Base-by-base conservation (phyloP, 2,329 filamentous ascomycete genomes). In the Fusarium fracticaudum region DNA sequence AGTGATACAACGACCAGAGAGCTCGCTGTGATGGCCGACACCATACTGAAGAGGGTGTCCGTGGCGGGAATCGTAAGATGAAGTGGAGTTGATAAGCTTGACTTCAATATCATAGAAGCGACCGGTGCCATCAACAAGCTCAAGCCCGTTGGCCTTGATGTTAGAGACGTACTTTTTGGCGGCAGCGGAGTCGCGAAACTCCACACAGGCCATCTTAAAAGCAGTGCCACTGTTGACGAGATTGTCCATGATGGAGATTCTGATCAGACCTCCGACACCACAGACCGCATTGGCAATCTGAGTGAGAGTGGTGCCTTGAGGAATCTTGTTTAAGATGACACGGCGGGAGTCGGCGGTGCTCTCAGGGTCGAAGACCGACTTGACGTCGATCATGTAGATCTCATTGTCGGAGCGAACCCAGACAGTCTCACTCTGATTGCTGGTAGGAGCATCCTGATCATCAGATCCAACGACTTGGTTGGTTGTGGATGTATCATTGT, bases 301-400 rank as follows among this genome's bases (percentile, higher is more conserved):
- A 5, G 67, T 24, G 2, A 64, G 18, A 0, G 50, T 66, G 4
- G 69, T 50, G 0, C 54, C 47, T 0, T 31, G 31, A 0, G 81
- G 80, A 1, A 83, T 63, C 7, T 79, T 76, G 17, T 53, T 38
- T 0, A 82, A 38, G 0, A 80, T 13, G 0, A 82, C 69, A 0
- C 79, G 74, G 1, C 80, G 79, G 14, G 75, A 77, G 15, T 61
- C 26, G 12, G 51, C 14, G 1, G 15, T 12, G 6, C 20, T 22
- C 0, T 33, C 20, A 15, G 60, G 12, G 8, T 18, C 18, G 12
- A 60, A 65, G 1, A 33, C 31, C 0, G 50, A 22, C 4, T 29
- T 5, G 2, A 62, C 8, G 3, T 29, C 13, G 20, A 44, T n/a
- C 17, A 5, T 24, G 8, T 18, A 54, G 2, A 37, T 7, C 4